These are phyloP conservation scores for Saksenaea oblongispora DNA, from an alignment of 371 early-diverging fungal genomes.

Conservation along the genomic window DNA sequence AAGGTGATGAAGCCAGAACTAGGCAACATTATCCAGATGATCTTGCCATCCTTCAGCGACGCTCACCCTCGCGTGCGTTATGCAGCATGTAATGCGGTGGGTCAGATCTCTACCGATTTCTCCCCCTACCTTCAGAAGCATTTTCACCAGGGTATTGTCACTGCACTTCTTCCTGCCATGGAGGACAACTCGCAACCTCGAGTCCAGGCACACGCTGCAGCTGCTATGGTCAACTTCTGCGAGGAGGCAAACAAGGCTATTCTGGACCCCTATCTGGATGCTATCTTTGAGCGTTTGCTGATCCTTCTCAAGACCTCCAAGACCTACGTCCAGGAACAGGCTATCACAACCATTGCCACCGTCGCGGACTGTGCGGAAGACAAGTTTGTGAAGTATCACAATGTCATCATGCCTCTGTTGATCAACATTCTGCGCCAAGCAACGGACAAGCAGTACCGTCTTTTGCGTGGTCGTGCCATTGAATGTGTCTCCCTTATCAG, in stretches of 20 bases:
- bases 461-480: constrained; percentile 92
- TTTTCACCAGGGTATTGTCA: constrained; percentile 76
- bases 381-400: constrained; percentile 86
- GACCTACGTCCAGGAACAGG: constrained; percentile 96
- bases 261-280: constrained; percentile 86
- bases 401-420: constrained; percentile 91
- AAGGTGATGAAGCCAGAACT: constrained; percentile 91
- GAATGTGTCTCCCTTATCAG: constrained; percentile 93
- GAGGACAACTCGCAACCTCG: constrained; percentile 75
- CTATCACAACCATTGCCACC: constrained; percentile 95
- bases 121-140: constrained; percentile 83
- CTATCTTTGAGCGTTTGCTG: constrained; percentile 84
- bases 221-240: constrained; percentile 96
- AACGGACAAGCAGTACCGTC: constrained; percentile 80
- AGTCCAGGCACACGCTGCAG: constrained; percentile 95
- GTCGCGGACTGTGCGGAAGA: constrained; percentile 95
- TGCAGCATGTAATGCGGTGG: constrained; percentile 94
- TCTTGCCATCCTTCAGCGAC: constrained; percentile 84
- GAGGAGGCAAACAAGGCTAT: constrained; percentile 80
- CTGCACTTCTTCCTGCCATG: constrained; percentile 86
- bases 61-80: constrained; percentile 95
- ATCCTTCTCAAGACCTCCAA: constrained; percentile 77
- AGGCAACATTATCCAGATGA: constrained; percentile 78
- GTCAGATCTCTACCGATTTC: constrained; percentile 97
- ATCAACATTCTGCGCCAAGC: constrained; percentile 85